These are phyloP conservation scores for Xerocomus minutiporus DNA, from an alignment of 1,284 basidiomycete species.

Conservation along the genomic window DNA sequence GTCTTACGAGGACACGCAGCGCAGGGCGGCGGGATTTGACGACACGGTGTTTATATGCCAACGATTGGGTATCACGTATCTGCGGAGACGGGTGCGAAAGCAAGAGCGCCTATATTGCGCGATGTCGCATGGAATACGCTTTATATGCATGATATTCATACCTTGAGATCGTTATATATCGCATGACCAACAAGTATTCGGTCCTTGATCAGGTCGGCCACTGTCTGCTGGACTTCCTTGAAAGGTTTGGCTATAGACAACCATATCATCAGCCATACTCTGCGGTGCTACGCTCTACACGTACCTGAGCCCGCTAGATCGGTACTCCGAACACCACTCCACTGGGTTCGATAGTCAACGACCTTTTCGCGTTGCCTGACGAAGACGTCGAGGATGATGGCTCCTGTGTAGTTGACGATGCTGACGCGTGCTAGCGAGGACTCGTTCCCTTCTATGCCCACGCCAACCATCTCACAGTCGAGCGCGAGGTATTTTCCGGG, in stretches of 20 bases:
- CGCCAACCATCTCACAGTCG: conserved; percentile 98
- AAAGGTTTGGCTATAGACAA: conserved; percentile 67
- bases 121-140: neutral
- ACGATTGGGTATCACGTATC: conserved; percentile 80
- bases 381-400: conserved; percentile 78
- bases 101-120: conserved; percentile 64
- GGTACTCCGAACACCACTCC: conserved; percentile 76
- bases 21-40: conserved; percentile 67
- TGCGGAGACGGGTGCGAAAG: conserved; percentile 82
- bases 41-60: conserved; percentile 54
- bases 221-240: conserved; percentile 74
- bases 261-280: neutral
- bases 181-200: conserved; percentile 92
- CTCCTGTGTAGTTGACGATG: conserved; percentile 88
- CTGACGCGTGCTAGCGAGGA: conserved; percentile 88
- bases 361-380: conserved; percentile 87
- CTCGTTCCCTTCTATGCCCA: conserved; percentile 76
- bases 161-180: conserved; percentile 87
- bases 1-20: conserved; percentile 75
- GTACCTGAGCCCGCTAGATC: conserved; percentile 69
- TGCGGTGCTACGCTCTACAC: neutral
- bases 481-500: conserved; percentile 79
- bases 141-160: conserved; percentile 28
- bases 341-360: conserved; percentile 91
- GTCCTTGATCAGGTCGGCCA: conserved; percentile 76